These are phyloP conservation scores for Fistulifera pelliculosa DNA, from an alignment of 108 stramenopile species.

Conservation along the genomic window DNA sequence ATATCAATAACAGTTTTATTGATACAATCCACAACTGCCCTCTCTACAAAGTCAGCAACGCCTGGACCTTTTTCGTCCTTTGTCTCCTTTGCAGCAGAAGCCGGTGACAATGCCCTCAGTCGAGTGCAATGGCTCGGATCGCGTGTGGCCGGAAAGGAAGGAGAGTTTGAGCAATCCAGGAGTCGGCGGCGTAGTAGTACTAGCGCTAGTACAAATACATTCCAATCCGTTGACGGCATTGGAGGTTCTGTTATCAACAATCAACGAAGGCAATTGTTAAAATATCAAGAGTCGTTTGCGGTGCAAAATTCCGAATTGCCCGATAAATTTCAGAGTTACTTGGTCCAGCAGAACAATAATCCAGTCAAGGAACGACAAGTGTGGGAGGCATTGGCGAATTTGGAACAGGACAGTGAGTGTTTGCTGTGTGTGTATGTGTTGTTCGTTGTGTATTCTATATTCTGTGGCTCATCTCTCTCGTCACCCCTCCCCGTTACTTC, in stretches of 20 bases:
- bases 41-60: background rate
- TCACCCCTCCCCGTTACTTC: no score
- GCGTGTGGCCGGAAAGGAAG: background rate
- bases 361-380: constrained; percentile 21
- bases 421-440: no score
- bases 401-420: constrained; percentile 29
- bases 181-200: no score
- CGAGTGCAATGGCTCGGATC: constrained; percentile 21
- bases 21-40: background rate
- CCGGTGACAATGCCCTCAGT: constrained; percentile 16
- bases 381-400: constrained; percentile 27
- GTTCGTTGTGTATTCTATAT: no score
- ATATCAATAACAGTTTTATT: no score
- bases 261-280: background rate
- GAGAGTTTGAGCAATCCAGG: background rate
- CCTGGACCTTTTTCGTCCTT: no score
- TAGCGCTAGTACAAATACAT: no score
- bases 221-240: background rate
- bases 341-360: background rate
- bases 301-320: background rate
- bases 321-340: background rate
- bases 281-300: background rate
- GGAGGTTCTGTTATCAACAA: background rate
- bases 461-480: no score
- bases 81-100: background rate